Percentiles rank a stretch among this genome's conserved stretches.
These are phyloP conservation scores for Annona cherimola DNA, from an alignment of 164 flowering plant genomes.

Conservation along the genomic window DNA sequence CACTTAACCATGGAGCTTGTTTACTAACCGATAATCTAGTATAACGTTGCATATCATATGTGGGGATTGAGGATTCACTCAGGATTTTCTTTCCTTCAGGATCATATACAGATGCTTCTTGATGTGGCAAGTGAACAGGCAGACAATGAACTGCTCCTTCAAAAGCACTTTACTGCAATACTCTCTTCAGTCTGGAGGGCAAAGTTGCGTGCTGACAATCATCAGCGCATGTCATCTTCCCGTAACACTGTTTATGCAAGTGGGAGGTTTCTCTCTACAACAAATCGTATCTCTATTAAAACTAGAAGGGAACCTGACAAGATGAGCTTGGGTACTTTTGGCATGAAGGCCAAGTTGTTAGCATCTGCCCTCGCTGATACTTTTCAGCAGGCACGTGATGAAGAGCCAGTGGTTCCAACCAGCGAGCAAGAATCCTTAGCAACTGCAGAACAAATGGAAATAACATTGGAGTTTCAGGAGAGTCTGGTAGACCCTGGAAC, in stretches of 20 bases:
- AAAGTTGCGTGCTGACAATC: slow-evolving; percentile 20
- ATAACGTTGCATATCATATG: not conserved
- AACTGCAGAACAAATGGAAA: slow-evolving; percentile 39
- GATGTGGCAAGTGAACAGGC: slow-evolving; percentile 61
- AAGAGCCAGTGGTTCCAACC: slow-evolving; percentile 22
- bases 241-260: slow-evolving; percentile 26
- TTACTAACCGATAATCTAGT: not conserved
- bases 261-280: slow-evolving; percentile 23
- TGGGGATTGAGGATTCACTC: not conserved
- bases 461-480: slow-evolving; percentile 51
- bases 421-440: slow-evolving; percentile 29
- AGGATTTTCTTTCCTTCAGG: slow-evolving; percentile 37
- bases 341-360: slow-evolving; percentile 40
- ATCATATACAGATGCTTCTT: slow-evolving; percentile 51
- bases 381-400: slow-evolving; percentile 12
- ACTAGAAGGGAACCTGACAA: slow-evolving; percentile 25
- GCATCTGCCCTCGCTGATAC: slow-evolving; percentile 58
- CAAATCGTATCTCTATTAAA: slow-evolving; percentile 21
- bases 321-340: slow-evolving; percentile 32
- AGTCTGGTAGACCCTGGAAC: slow-evolving; percentile 21
- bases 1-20: not conserved
- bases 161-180: slow-evolving; percentile 80
- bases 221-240: slow-evolving; percentile 22
- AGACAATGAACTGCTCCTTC: slow-evolving; percentile 70
- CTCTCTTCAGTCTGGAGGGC: slow-evolving; percentile 79